Evolutionary conservation across 148 eudicot species (phyloP).

Genomic region (Arbutus unedo): DNA sequence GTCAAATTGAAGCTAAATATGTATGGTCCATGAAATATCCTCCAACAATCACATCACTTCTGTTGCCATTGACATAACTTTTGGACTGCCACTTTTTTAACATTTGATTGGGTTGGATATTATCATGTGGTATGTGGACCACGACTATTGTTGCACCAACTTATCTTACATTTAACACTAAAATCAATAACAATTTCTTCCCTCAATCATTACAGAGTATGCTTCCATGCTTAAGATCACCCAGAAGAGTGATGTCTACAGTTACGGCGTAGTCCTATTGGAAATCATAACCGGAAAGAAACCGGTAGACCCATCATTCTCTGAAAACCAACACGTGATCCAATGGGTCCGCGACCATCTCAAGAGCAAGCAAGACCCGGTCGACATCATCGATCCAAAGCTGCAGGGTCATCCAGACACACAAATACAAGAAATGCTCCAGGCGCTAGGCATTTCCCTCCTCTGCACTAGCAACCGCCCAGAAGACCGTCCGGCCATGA

Average conservation of each 20-base stretch:
- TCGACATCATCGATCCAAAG: conserved; percentile 59
- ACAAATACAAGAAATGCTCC: conserved; percentile 88
- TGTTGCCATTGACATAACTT: not conserved
- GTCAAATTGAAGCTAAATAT: no score
- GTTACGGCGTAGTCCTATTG: conserved; percentile 81
- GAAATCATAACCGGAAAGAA: conserved; percentile 76
- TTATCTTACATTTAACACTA: not conserved
- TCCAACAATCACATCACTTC: not conserved
- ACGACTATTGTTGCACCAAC: not conserved
- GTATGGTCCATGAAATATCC: not conserved
- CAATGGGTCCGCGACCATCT: conserved; percentile 85
- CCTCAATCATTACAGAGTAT: conserved; percentile 44
- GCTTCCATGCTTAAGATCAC: conserved; percentile 62
- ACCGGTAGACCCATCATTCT: conserved; percentile 66
- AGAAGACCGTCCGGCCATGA: conserved; percentile 86
- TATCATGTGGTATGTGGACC: not conserved
- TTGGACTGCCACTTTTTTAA: not conserved
- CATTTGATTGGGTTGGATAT: not conserved
- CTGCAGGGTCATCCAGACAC: conserved; percentile 72
- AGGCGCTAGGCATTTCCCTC: conserved; percentile 75
- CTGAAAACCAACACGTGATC: conserved; percentile 56
- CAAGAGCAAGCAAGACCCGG: conserved; percentile 59
- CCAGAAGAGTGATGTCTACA: conserved; percentile 76
- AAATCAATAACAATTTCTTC: not conserved
- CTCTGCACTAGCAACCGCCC: conserved; percentile 77